Evolutionary conservation across 495 filamentous ascomycete genomes (phyloP).

Genomic region (Neurospora tetrasperma): DNA sequence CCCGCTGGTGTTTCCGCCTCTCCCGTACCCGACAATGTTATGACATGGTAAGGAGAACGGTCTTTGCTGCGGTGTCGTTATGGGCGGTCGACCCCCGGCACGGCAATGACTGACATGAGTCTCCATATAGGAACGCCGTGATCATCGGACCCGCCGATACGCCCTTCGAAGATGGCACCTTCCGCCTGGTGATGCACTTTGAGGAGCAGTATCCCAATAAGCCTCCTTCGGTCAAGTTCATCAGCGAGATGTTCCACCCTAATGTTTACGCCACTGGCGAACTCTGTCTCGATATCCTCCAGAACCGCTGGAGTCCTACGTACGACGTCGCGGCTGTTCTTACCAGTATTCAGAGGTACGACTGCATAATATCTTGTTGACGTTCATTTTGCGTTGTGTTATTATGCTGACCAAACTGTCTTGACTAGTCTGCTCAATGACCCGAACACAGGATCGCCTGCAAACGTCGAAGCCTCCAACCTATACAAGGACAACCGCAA

Average conservation of each 20-base stretch:
- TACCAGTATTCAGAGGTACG: constrained; percentile 93
- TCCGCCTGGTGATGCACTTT: constrained; percentile 96
- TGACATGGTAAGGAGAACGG: constrained; percentile 71
- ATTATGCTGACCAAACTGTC: constrained; percentile 10
- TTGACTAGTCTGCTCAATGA: constrained; percentile 80
- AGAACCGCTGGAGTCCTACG: constrained; percentile 97
- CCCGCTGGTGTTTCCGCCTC: constrained; percentile 95
- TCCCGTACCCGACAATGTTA: constrained; percentile 95
- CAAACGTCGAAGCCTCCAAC: constrained; percentile 96
- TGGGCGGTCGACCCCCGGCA: neutral
- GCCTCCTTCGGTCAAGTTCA: constrained; percentile 94
- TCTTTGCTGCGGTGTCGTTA: neutral
- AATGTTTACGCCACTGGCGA: constrained; percentile 97
- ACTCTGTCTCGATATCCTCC: constrained; percentile 91
- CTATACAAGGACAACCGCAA: constrained; percentile 96
- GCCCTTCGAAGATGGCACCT: constrained; percentile 97
- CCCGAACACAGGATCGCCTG: constrained; percentile 92
- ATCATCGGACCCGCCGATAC: constrained; percentile 97
- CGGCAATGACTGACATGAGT: constrained; percentile 7
- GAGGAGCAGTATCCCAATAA: constrained; percentile 99
- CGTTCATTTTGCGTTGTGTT: neutral
- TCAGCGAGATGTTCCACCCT: constrained; percentile 97
- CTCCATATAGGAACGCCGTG: constrained; percentile 75
- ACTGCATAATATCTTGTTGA: neutral
- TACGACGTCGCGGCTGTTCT: constrained; percentile 97